phyloP scores from a whole-genome alignment of 176 grass and related monocot genomes.

The Triticum turgidum region DNA sequence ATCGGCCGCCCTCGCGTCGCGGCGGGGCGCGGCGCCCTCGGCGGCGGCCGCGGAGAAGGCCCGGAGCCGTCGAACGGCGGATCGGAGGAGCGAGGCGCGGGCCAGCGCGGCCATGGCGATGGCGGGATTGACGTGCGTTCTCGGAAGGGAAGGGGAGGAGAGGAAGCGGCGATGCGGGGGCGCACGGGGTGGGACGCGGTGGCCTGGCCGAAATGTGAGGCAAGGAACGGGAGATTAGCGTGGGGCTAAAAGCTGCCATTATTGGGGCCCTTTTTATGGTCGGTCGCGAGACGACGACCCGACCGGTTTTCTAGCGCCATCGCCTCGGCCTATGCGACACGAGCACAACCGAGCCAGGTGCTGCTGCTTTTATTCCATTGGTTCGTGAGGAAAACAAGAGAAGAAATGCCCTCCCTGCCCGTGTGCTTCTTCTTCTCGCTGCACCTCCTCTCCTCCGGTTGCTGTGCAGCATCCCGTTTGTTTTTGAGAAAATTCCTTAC shows the following conservation, averaged over 20 bases:
- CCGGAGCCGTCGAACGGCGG: conserved; percentile 27
- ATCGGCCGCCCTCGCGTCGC: conserved; percentile 18
- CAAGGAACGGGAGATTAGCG: conserved; percentile 25
- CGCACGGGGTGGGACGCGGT: neutral
- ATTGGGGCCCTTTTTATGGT: neutral
- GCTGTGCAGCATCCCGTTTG: neutral
- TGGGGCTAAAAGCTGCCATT: conserved; percentile 1
- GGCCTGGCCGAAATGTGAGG: conserved; percentile 18
- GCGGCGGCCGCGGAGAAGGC: conserved; percentile 23
- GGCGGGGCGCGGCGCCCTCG: neutral
- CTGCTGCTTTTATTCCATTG: neutral
- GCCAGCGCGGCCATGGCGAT: conserved; percentile 42
- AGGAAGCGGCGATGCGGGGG: conserved; percentile 19
- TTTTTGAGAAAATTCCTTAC: neutral
- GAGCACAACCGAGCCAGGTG: neutral
- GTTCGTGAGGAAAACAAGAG: neutral
- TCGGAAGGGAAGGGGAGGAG: neutral
- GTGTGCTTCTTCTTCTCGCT: neutral
- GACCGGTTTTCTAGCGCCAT: conserved; percentile 19
- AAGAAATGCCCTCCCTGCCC: neutral
- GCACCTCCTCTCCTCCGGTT: neutral
- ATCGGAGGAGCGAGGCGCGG: conserved; percentile 39
- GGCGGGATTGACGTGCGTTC: conserved; percentile 6
- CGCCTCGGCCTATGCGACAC: neutral
- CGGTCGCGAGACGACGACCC: neutral